Conservation (phyloP, 306 rosid genomes). For the Dicorynia guianensis region DNA sequence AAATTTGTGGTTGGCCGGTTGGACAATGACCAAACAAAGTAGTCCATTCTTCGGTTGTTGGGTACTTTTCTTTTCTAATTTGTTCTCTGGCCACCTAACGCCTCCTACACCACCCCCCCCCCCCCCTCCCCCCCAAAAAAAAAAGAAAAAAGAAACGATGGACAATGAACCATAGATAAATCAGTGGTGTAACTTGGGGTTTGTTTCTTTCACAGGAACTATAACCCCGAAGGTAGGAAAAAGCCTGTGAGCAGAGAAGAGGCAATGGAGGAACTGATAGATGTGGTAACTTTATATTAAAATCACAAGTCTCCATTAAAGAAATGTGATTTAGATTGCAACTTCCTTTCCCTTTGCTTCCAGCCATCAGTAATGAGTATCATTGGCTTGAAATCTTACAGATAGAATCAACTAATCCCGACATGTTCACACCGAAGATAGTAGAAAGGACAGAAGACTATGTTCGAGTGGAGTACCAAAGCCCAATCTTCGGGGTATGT, state of each 20-base stretch:
- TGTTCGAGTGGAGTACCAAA: constrained; percentile 75
- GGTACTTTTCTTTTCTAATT: not conserved
- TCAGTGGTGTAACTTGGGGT: constrained; percentile 15
- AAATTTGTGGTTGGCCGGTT: constrained; percentile 14
- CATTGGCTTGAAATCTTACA: constrained; percentile 35
- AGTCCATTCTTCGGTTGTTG: constrained; percentile 1
- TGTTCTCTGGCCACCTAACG: not conserved
- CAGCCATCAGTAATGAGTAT: too few species aligned
- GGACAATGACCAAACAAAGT: constrained; percentile 31
- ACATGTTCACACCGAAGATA: constrained; percentile 68
- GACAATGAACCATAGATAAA: not conserved
- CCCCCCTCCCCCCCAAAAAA: too few species aligned
- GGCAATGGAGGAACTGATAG: constrained; percentile 85
- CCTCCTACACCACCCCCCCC: too few species aligned
- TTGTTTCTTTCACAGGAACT: constrained; percentile 60
- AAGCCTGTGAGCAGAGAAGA: constrained; percentile 78
- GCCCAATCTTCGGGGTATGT: constrained; percentile 85
- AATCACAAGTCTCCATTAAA: not conserved
- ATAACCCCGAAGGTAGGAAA: constrained; percentile 72
- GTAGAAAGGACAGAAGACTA: constrained; percentile 83
- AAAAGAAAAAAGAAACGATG: too few species aligned
- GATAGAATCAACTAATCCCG: constrained; percentile 77
- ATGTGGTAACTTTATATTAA: constrained; percentile 66
- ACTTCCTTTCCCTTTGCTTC: too few species aligned
- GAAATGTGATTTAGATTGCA: not conserved